Conservation (phyloP, 1,284 basidiomycete species). For the Fomitopsis palustris region DNA sequence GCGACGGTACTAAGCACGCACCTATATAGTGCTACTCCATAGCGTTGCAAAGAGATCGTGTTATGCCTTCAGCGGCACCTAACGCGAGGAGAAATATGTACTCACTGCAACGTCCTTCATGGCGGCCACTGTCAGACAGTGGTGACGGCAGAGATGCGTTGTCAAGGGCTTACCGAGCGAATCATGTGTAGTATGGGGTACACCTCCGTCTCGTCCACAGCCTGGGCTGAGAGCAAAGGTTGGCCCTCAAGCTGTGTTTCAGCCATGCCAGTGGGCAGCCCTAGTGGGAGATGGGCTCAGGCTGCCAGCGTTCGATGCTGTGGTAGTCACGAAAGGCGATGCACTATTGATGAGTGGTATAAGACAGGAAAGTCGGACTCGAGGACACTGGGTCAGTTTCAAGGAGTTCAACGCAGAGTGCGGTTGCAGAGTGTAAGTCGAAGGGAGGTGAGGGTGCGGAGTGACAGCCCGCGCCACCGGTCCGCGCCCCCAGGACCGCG, state of each 20-base stretch:
- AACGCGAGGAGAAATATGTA: background rate
- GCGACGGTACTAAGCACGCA: background rate
- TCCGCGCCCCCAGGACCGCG: no score
- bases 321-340: no score
- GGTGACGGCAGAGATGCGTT: conserved; percentile 5
- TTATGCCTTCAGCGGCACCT: background rate
- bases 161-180: conserved; percentile 38
- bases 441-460: no score
- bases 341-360: no score
- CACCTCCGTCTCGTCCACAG: conserved; percentile 52
- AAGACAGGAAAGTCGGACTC: no score
- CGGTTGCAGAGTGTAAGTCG: no score
- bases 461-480: no score
- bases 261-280: conserved; percentile 23
- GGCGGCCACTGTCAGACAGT: background rate
- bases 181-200: conserved; percentile 76
- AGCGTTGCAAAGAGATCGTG: background rate
- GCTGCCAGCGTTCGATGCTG: no score
- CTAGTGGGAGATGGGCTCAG: background rate
- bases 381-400: no score
- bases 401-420: no score
- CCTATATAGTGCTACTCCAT: conserved; percentile 1
- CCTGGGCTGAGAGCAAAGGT: conserved; percentile 39
- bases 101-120: conserved; percentile 58
- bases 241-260: conserved; percentile 24